A percentile compares a stretch with the other conserved stretches of the same genome.
Evolutionary conservation across 2,329 filamentous ascomycete genomes (phyloP).

Genomic region (Phyllosticta citriasiana): DNA sequence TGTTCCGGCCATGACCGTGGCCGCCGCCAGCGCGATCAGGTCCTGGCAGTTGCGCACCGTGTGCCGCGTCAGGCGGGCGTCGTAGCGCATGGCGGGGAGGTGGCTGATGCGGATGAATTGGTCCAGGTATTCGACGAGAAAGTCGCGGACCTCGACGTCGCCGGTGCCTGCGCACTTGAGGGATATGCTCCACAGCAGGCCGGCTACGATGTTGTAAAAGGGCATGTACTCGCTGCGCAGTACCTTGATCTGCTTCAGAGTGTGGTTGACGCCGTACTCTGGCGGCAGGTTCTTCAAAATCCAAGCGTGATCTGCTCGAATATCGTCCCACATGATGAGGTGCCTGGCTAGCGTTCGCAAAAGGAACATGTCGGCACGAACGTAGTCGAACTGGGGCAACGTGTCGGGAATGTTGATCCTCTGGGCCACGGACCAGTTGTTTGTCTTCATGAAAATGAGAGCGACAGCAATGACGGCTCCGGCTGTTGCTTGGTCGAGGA

Average conservation of each 20-base stretch:
- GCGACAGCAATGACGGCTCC: conserved; percentile 86
- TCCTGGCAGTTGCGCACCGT: conserved; percentile 89
- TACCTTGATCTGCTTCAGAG: conserved; percentile 48
- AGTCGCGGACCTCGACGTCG: conserved; percentile 61
- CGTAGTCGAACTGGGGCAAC: conserved; percentile 84
- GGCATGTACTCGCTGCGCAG: conserved; percentile 77
- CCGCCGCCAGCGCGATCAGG: conserved; percentile 67
- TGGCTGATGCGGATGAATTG: conserved; percentile 71
- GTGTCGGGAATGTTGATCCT: conserved; percentile 94
- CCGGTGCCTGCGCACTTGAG: conserved; percentile 39
- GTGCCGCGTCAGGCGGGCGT: conserved; percentile 71
- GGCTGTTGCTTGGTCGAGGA: conserved; percentile 84
- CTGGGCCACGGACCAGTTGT: conserved; percentile 72
- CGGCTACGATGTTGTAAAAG: conserved; percentile 85
- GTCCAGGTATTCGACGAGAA: conserved; percentile 76
- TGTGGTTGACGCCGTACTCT: conserved; percentile 54
- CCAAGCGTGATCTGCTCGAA: conserved; percentile 65
- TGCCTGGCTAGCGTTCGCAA: conserved; percentile 82
- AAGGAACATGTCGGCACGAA: conserved; percentile 85
- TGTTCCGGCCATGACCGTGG: conserved; percentile 91
- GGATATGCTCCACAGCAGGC: conserved; percentile 62
- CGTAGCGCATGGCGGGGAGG: conserved; percentile 57
- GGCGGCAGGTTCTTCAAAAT: conserved; percentile 62
- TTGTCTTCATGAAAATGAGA: conserved; percentile 95
- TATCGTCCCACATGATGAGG: conserved; percentile 83